Percentiles rank a stretch among this genome's conserved stretches.
Conservation (phyloP, 1,284 basidiomycete genomes). For the Ustilago bromivora region DNA sequence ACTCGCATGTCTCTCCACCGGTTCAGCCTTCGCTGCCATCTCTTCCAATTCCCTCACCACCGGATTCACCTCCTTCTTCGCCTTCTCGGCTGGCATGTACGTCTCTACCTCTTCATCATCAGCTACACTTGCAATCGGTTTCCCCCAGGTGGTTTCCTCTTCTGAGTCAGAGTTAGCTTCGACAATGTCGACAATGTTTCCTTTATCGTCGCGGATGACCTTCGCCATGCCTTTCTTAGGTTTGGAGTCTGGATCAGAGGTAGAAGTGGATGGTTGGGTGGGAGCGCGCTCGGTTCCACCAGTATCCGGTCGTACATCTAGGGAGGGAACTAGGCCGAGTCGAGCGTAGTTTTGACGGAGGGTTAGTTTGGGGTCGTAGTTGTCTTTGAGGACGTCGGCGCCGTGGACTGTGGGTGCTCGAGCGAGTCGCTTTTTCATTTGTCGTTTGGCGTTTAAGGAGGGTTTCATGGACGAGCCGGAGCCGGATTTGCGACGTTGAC, state of each 20-base stretch:
- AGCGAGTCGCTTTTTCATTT: conserved; percentile 76
- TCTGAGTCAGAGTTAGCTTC: conserved; percentile 75
- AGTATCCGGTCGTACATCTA: conserved; percentile 36
- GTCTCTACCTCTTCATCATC: conserved; percentile 32
- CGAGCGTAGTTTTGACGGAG: conserved; percentile 89
- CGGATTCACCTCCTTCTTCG: neutral
- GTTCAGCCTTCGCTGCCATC: conserved; percentile 43
- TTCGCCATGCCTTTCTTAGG: conserved; percentile 79
- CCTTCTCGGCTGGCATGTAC: conserved; percentile 14
- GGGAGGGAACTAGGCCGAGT: conserved; percentile 77
- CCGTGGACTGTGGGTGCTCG: conserved; percentile 78
- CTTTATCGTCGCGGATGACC: conserved; percentile 85
- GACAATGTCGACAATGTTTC: conserved; percentile 83
- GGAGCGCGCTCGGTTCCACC: conserved; percentile 46
- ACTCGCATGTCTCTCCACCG: conserved; percentile 77
- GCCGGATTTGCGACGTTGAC: conserved; percentile 83
- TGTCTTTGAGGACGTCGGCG: conserved; percentile 82
- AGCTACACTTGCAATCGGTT: conserved; percentile 39
- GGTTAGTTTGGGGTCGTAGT: conserved; percentile 90
- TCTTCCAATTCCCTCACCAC: conserved; percentile 21
- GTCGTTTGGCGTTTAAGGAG: conserved; percentile 78
- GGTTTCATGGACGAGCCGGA: conserved; percentile 73
- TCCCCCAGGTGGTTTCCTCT: conserved; percentile 69
- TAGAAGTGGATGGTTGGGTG: neutral
- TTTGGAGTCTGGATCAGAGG: neutral